phyloP scores from a whole-genome alignment of 108 stramenopile genomes.

The Fistulifera pelliculosa region DNA sequence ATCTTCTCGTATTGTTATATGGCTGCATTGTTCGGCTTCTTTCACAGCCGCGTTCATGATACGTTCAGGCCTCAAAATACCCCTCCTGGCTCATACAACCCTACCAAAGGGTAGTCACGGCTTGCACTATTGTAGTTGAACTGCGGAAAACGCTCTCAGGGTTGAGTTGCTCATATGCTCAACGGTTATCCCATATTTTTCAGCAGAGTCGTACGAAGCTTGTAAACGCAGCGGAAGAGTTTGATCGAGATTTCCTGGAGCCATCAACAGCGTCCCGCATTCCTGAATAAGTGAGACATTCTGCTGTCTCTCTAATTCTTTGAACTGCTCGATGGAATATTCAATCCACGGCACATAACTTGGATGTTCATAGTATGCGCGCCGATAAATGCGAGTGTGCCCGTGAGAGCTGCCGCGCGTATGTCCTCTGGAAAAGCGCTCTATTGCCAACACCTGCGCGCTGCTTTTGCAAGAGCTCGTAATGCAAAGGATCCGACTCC shows the following conservation, averaged over 20 bases:
- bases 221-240: neutral
- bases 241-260: constrained; percentile 9
- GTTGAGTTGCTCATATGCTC: constrained; percentile 7
- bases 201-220: constrained; percentile 10
- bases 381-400: constrained; percentile 31
- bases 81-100: constrained; percentile 31
- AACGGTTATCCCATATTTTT: constrained; percentile 17
- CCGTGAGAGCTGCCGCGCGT: constrained; percentile 34
- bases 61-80: constrained; percentile 26
- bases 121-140: constrained; percentile 5
- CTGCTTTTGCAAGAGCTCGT: constrained; percentile 11
- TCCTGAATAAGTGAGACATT: constrained; percentile 16
- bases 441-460: constrained; percentile 17
- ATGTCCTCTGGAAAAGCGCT: constrained; percentile 22
- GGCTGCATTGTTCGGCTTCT: constrained; percentile 17
- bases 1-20: constrained; percentile 12
- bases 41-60: constrained; percentile 18
- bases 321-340: constrained; percentile 24
- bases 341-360: constrained; percentile 36
- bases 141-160: constrained; percentile 29
- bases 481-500: constrained; percentile 44
- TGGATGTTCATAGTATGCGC: constrained; percentile 40
- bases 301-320: constrained; percentile 5
- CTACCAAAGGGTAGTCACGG: constrained; percentile 11
- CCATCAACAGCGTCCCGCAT: constrained; percentile 27